These are phyloP conservation scores for Lodderomyces theae DNA, from an alignment of 1,139 yeast species.

Conservation along the genomic window DNA sequence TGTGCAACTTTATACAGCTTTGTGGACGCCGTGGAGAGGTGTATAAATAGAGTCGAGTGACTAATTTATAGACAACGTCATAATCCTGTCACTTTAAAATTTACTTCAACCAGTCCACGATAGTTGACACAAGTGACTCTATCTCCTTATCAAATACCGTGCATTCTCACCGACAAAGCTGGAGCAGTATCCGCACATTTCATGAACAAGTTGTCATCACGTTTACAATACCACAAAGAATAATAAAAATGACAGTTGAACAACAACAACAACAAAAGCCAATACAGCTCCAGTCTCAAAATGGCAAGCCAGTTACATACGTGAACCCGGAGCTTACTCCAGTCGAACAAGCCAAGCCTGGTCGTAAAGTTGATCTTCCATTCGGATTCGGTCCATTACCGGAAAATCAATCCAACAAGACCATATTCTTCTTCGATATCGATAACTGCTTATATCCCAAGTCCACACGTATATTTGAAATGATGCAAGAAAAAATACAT, in stretches of 20 bases:
- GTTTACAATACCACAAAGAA: not conserved
- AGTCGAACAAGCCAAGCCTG: slow-evolving; percentile 22
- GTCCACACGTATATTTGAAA: slow-evolving; percentile 71
- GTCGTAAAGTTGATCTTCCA: slow-evolving; percentile 38
- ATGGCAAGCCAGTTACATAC: slow-evolving; percentile 15
- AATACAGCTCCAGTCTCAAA: not conserved
- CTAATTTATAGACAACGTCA: too few relatives aligned
- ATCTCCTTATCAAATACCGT: not conserved
- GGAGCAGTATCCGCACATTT: too few relatives aligned
- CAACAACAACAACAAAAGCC: not conserved
- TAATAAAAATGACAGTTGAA: not conserved
- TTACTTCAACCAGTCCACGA: not conserved
- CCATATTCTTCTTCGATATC: slow-evolving; percentile 82
- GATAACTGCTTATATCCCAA: slow-evolving; percentile 85
- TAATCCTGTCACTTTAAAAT: too few relatives aligned
- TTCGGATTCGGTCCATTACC: slow-evolving; percentile 51
- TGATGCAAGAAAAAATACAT: slow-evolving; percentile 86
- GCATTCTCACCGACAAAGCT: too few relatives aligned
- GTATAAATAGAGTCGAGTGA: not conserved
- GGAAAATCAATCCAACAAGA: slow-evolving; percentile 21
- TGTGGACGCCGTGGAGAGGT: not conserved
- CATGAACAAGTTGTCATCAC: slow-evolving; percentile 1
- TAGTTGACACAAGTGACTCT: not conserved
- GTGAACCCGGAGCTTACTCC: slow-evolving; percentile 23
- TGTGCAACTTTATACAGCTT: not conserved